These are phyloP conservation scores for Moelleriella libera DNA, from an alignment of 2,329 filamentous ascomycete species.

Conservation along the genomic window DNA sequence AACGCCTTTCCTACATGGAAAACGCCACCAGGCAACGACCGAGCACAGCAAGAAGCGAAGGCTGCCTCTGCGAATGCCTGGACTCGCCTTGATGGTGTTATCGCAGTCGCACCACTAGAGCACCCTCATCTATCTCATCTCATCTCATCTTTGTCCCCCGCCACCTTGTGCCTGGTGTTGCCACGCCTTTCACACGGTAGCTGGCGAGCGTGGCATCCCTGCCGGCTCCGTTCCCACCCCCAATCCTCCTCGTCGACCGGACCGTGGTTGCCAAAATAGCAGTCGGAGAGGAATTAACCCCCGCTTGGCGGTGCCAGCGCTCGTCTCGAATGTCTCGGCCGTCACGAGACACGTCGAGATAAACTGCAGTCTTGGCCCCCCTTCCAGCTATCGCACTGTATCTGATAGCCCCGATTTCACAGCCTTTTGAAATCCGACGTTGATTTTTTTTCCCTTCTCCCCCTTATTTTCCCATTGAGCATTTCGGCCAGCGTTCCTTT, in stretches of 20 bases:
- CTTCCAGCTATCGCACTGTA: not conserved
- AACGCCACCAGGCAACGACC: not conserved
- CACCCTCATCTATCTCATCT: not conserved
- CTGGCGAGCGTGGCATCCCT: not conserved
- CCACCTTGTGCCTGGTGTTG: too few relatives aligned
- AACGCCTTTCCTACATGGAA: not conserved
- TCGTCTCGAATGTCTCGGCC: constrained; percentile 8
- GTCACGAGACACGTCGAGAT: constrained; percentile 8
- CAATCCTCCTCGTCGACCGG: not conserved
- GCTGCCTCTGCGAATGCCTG: not conserved
- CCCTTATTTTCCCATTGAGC: not conserved
- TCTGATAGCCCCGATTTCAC: too few relatives aligned
- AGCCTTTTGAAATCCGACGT: too few relatives aligned
- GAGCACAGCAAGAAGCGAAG: not conserved
- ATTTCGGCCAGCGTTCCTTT: not conserved
- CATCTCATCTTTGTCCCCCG: not conserved
- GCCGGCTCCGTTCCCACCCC: not conserved
- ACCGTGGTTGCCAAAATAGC: not conserved
- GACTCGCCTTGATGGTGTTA: not conserved
- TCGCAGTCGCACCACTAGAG: not conserved
- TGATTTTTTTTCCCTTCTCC: not conserved
- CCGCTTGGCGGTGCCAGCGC: constrained; percentile 1
- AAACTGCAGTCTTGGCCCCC: constrained; percentile 1
- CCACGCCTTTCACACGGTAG: too few relatives aligned
- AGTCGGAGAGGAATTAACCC: not conserved